Percentiles rank a stretch among this genome's conserved stretches.
Conservation (phyloP, 257 asterid species). For the Cynanchum wilfordii region DNA sequence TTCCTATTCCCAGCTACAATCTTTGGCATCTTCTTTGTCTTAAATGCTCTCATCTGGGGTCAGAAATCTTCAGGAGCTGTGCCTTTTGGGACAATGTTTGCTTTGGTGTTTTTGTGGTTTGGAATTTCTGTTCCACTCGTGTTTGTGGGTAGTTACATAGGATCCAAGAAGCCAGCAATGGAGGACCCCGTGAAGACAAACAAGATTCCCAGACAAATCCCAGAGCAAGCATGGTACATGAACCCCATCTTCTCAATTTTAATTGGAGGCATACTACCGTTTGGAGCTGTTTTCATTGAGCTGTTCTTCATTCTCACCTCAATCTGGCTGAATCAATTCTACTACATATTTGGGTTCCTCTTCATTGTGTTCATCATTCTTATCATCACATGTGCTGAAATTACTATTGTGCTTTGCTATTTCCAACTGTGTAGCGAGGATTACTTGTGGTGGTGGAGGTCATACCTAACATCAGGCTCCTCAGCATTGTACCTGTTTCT, state of each 20-base stretch:
- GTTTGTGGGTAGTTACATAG: slow-evolving; percentile 65
- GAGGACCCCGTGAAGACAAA: slow-evolving; percentile 80
- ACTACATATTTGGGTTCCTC: slow-evolving; percentile 82
- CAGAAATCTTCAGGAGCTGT: slow-evolving; percentile 78
- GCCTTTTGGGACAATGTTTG: slow-evolving; percentile 74
- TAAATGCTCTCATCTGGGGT: slow-evolving; percentile 77
- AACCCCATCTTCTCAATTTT: slow-evolving; percentile 58
- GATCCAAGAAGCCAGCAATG: slow-evolving; percentile 59
- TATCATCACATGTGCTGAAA: slow-evolving; percentile 73
- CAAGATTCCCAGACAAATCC: slow-evolving; percentile 70
- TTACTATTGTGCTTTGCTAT: slow-evolving; percentile 66
- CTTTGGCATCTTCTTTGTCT: slow-evolving; percentile 47
- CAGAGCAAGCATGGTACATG: slow-evolving; percentile 78
- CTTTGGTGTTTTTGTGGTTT: slow-evolving; percentile 62
- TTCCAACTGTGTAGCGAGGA: slow-evolving; percentile 83
- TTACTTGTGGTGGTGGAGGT: slow-evolving; percentile 86
- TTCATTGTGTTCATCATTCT: slow-evolving; percentile 70
- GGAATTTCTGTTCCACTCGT: slow-evolving; percentile 76
- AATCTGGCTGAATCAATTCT: slow-evolving; percentile 80
- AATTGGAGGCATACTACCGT: slow-evolving; percentile 74
- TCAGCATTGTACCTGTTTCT: slow-evolving; percentile 70
- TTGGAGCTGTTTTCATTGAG: slow-evolving; percentile 78
- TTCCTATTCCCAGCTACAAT: slow-evolving; percentile 58
- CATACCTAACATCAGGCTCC: slow-evolving; percentile 69
- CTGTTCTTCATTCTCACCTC: slow-evolving; percentile 77